Conservation (phyloP, 148 eudicot genomes). For the Camellia lanceoleosa region DNA sequence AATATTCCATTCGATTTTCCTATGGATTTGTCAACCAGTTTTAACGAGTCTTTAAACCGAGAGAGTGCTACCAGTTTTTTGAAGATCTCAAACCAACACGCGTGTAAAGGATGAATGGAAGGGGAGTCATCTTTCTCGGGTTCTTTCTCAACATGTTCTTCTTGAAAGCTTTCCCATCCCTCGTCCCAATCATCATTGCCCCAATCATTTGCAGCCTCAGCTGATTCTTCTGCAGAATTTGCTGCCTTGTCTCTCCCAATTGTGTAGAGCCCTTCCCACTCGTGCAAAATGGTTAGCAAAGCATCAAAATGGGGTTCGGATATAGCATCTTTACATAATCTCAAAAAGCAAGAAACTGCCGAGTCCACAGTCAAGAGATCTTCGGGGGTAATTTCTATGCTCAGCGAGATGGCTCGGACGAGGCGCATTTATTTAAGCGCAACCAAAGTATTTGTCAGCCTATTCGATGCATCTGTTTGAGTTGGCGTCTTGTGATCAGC, state of each 20-base stretch:
- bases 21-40: constrained; percentile 53
- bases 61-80: constrained; percentile 44
- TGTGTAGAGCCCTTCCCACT: constrained; percentile 77
- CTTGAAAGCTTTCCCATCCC: constrained; percentile 91
- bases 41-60: constrained; percentile 37
- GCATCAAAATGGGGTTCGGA: constrained; percentile 50
- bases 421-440: constrained; percentile 79
- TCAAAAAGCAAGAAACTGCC: constrained; percentile 73
- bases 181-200: constrained; percentile 82
- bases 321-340: constrained; percentile 51
- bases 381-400: constrained; percentile 55
- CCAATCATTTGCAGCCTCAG: constrained; percentile 58
- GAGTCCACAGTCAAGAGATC: constrained; percentile 69
- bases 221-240: constrained; percentile 29
- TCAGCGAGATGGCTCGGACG: constrained; percentile 56
- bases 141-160: constrained; percentile 57
- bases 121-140: constrained; percentile 24
- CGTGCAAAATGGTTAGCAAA: constrained; percentile 58
- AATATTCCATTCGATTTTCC: constrained; percentile 38
- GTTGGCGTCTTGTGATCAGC: constrained; percentile 25
- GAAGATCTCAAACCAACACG: constrained; percentile 75
- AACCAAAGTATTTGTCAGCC: constrained; percentile 67
- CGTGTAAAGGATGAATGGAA: constrained; percentile 71
- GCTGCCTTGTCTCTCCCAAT: constrained; percentile 33
- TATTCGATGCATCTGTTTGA: constrained; percentile 52